These are phyloP conservation scores for Exophiala oligosperma DNA, from an alignment of 2,329 filamentous ascomycete genomes.

Conservation along the genomic window DNA sequence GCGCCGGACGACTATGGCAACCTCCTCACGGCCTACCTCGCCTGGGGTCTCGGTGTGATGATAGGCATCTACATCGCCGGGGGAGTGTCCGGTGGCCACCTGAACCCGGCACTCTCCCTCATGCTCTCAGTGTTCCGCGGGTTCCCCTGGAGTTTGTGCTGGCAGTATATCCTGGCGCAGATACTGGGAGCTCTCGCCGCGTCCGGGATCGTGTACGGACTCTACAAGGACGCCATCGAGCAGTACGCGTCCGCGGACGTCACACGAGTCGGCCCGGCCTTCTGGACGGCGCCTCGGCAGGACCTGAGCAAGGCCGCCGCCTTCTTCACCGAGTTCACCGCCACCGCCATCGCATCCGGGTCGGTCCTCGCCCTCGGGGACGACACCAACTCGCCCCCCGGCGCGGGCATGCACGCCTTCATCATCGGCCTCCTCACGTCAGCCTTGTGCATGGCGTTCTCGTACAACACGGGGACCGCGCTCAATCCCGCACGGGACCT, in stretches of 20 bases:
- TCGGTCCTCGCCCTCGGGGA: slow-evolving; percentile 42
- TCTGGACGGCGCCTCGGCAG: slow-evolving; percentile 33
- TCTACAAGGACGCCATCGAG: slow-evolving; percentile 39
- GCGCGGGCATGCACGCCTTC: slow-evolving; percentile 43
- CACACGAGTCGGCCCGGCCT: slow-evolving; percentile 30
- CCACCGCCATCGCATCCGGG: slow-evolving; percentile 34
- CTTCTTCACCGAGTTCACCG: slow-evolving; percentile 41
- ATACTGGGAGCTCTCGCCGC: slow-evolving; percentile 38
- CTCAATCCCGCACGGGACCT: slow-evolving; percentile 40
- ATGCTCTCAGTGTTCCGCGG: slow-evolving; percentile 36
- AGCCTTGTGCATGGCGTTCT: slow-evolving; percentile 35
- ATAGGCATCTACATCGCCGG: slow-evolving; percentile 47
- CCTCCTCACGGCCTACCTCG: slow-evolving; percentile 24
- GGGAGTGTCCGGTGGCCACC: slow-evolving; percentile 49
- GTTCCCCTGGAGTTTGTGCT: slow-evolving; percentile 33
- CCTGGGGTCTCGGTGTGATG: slow-evolving; percentile 36
- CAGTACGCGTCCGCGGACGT: slow-evolving; percentile 21
- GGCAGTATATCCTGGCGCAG: slow-evolving; percentile 37
- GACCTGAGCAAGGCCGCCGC: slow-evolving; percentile 33
- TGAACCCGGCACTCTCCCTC: slow-evolving; percentile 50
- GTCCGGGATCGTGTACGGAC: slow-evolving; percentile 35
- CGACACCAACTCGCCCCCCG: slow-evolving; percentile 46
- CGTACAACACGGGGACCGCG: slow-evolving; percentile 39
- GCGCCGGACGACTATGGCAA: slow-evolving; percentile 30
- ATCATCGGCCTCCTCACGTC: slow-evolving; percentile 48